Evolutionary conservation across 2,329 filamentous ascomycete species (phyloP), one percentile per base, ranked within the genome.

Genomic region (Geosmithia flava): DNA sequence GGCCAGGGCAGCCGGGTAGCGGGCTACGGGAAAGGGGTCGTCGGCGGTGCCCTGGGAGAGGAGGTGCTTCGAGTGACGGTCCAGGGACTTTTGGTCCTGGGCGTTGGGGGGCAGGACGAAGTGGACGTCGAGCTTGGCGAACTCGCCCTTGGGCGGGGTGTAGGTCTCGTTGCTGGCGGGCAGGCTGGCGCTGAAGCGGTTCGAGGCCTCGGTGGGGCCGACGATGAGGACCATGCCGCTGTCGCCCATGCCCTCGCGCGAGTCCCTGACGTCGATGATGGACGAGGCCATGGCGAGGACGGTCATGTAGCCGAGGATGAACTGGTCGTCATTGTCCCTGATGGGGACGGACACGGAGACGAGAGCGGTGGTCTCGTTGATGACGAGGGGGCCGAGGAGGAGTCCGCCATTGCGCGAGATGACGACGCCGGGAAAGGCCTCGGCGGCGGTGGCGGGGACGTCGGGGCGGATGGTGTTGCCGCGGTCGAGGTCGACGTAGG

Each of bases 221-320:
- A 93, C 66, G 6, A 94, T 61, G 20, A 94, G 67, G 2, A 85
- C 80, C 16, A 82, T 66, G 6, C 87, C 88, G 0, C 81, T 86
- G 0, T 72, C 61, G 20, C 81, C 85, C 8, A 95, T 60, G 1
- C 87, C 87, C 60, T 89, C 85, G 2, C 71, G 66, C 2, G 83
- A 84, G 17, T 68, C 64, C 23, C 81, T 68, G 1, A 88, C 74
- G 43, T 72, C 63, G n/a, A 80, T 68, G 3, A 93, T 69, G 1
- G 83, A 72, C 3, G 68, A 67, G 2, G 83, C 83, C 49, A 85
- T 78, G 48, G 85, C 75, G n/a, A 95, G 71, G 2, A 91, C 68
- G 1, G 88, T 95, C 68, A 95, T 76, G 69, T 88, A 95, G 2
- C 87, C 90, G 5, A 95, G 71, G 1, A 91, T 76, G 52, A 84